Conservation (phyloP, 108 stramenopile genomes). For the Skeletonema tropicum region DNA sequence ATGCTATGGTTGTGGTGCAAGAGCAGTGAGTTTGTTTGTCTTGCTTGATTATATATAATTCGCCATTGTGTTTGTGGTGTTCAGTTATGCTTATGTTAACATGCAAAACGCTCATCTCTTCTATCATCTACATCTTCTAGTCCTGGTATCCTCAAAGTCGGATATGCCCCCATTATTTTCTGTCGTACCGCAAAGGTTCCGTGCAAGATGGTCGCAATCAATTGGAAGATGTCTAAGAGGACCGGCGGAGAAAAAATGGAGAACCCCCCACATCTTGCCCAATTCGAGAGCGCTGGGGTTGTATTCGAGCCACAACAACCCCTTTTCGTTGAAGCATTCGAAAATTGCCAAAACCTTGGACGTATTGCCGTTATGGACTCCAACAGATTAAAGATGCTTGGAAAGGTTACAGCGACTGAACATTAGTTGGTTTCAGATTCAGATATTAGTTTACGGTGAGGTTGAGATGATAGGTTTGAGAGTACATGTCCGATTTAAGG, state of each 20-base stretch:
- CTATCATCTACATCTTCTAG: too few relatives aligned
- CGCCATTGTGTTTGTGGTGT: too few relatives aligned
- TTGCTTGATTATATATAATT: too few relatives aligned
- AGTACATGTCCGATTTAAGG: neutral
- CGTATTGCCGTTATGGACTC: slow-evolving; percentile 89
- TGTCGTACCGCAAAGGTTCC: slow-evolving; percentile 90
- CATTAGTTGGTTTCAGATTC: neutral
- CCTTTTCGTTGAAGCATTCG: slow-evolving; percentile 83
- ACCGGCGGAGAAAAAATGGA: slow-evolving; percentile 85
- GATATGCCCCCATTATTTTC: slow-evolving; percentile 80
- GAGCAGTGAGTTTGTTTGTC: slow-evolving; percentile 46
- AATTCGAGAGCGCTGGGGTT: slow-evolving; percentile 83
- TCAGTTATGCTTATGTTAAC: too few relatives aligned
- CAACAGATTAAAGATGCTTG: slow-evolving; percentile 88
- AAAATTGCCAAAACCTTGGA: slow-evolving; percentile 77
- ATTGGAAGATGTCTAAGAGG: slow-evolving; percentile 90
- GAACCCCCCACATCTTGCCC: slow-evolving; percentile 77
- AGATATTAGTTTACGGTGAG: neutral
- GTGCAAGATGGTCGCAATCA: slow-evolving; percentile 89
- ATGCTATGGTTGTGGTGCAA: slow-evolving; percentile 78
- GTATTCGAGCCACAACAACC: slow-evolving; percentile 81
- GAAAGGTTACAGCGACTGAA: slow-evolving; percentile 66
- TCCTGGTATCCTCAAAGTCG: slow-evolving; percentile 85
- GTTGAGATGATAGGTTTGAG: neutral
- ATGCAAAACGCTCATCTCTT: too few relatives aligned